Percentiles rank a stretch among this genome's conserved stretches.
These are phyloP conservation scores for Akanthomyces lecanii DNA, from an alignment of 2,329 filamentous ascomycete species.

Conservation along the genomic window DNA sequence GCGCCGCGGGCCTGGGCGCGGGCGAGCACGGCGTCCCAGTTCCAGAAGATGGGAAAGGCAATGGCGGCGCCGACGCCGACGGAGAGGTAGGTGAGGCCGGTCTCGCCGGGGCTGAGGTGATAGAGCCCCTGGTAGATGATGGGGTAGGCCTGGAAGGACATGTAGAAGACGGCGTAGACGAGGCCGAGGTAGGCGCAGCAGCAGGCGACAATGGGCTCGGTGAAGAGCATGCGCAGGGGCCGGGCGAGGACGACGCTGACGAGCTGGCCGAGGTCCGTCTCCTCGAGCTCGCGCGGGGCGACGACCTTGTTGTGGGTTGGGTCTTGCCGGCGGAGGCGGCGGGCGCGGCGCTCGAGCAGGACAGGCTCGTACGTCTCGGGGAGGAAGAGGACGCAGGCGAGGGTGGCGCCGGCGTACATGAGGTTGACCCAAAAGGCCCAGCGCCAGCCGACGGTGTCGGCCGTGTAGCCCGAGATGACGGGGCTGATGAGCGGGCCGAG, in stretches of 20 bases:
- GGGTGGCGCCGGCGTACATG: slow-evolving; percentile 61
- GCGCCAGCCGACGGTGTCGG: slow-evolving; percentile 57
- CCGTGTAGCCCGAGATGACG: slow-evolving; percentile 59
- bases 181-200: slow-evolving; percentile 68
- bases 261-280: slow-evolving; percentile 52
- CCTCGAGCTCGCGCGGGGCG: slow-evolving; percentile 61
- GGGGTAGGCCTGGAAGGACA: slow-evolving; percentile 73
- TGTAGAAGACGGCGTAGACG: slow-evolving; percentile 62
- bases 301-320: slow-evolving; percentile 46
- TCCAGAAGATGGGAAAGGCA: slow-evolving; percentile 57
- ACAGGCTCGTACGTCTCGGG: slow-evolving; percentile 61
- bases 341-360: slow-evolving; percentile 54
- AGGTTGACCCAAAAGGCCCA: slow-evolving; percentile 69
- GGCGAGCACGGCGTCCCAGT: slow-evolving; percentile 58
- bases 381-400: slow-evolving; percentile 57
- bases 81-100: slow-evolving; percentile 65
- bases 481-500: slow-evolving; percentile 65
- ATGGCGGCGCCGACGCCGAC: slow-evolving; percentile 61
- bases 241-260: slow-evolving; percentile 66
- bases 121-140: slow-evolving; percentile 64
- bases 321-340: slow-evolving; percentile 51
- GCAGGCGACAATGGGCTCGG: slow-evolving; percentile 69
- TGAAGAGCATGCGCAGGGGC: slow-evolving; percentile 66
- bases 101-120: slow-evolving; percentile 57
- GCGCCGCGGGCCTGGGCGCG: slow-evolving; percentile 46